These are phyloP conservation scores for Syzygium aqueum DNA, from an alignment of 345 rosid species.

Conservation along the genomic window DNA sequence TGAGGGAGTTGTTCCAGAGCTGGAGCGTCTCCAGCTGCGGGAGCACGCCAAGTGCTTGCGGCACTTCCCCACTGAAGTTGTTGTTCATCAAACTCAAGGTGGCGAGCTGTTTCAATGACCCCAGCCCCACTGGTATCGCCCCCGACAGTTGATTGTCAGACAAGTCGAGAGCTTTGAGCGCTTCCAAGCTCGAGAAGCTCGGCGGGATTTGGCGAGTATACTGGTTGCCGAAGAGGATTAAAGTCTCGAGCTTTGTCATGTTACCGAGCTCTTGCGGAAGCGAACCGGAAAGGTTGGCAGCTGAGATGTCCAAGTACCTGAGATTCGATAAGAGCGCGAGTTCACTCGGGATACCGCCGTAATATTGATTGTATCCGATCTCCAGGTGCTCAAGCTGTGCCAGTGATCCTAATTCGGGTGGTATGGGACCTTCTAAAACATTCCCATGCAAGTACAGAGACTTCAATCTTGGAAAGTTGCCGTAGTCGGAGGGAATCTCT, in stretches of 20 bases:
- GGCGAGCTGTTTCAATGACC: slow-evolving; percentile 41
- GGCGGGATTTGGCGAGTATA: slow-evolving; percentile 63
- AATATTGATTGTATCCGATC: slow-evolving; percentile 64
- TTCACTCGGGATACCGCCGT: slow-evolving; percentile 60
- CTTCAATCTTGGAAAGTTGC: slow-evolving; percentile 43
- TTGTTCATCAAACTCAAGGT: slow-evolving; percentile 61
- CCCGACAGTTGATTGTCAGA: slow-evolving; percentile 70
- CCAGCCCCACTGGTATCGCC: slow-evolving; percentile 41
- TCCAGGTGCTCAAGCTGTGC: slow-evolving; percentile 55
- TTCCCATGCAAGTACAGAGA: slow-evolving; percentile 70
- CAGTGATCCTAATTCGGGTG: slow-evolving; percentile 54
- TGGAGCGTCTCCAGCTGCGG: slow-evolving; percentile 42
- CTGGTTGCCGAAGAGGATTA: slow-evolving; percentile 47
- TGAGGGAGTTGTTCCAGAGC: slow-evolving; percentile 67
- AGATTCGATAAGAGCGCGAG: slow-evolving; percentile 42
- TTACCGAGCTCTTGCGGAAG: slow-evolving; percentile 53
- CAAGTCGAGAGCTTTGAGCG: slow-evolving; percentile 51
- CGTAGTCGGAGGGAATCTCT: slow-evolving; percentile 56
- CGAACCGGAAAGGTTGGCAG: slow-evolving; percentile 53
- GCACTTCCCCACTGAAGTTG: slow-evolving; percentile 48
- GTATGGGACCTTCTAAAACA: slow-evolving; percentile 46
- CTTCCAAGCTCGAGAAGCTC: slow-evolving; percentile 37
- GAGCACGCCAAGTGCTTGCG: slow-evolving; percentile 52
- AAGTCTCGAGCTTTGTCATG: slow-evolving; percentile 42
- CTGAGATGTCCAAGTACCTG: slow-evolving; percentile 57